phyloP scores from a whole-genome alignment of 352 stramenopile species.

The Globisporangium canariense region DNA sequence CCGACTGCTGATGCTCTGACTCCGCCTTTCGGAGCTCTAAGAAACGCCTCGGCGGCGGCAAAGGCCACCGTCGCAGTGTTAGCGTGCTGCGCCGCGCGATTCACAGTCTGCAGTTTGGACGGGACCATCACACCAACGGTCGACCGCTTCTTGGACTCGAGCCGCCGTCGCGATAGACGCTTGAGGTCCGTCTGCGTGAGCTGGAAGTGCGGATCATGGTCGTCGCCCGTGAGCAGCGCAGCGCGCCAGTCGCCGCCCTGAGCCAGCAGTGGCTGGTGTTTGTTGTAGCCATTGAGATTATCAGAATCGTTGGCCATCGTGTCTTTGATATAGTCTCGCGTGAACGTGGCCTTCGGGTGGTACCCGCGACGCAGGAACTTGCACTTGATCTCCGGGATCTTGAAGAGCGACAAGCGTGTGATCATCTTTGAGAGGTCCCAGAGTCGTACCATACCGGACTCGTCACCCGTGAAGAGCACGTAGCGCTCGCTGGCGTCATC shows the following conservation, averaged over 20 bases:
- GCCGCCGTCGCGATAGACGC: conserved; percentile 25
- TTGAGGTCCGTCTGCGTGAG: conserved; percentile 44
- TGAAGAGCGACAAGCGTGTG: conserved; percentile 38
- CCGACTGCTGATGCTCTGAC: conserved; percentile 9
- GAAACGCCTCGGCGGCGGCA: conserved; percentile 43
- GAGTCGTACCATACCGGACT: conserved; percentile 39
- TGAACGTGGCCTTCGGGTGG: conserved; percentile 58
- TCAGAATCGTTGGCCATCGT: conserved; percentile 3
- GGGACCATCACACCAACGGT: not conserved
- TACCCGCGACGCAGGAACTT: conserved; percentile 61
- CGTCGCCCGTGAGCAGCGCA: conserved; percentile 31
- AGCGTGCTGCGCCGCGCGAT: conserved; percentile 23
- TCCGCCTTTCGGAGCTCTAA: conserved; percentile 16
- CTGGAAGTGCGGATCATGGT: conserved; percentile 30
- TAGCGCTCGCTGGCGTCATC: conserved; percentile 42
- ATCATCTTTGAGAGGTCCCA: conserved; percentile 57
- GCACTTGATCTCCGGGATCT: conserved; percentile 60
- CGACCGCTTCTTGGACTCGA: conserved; percentile 29
- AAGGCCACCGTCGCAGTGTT: conserved; percentile 31
- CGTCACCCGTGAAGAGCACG: conserved; percentile 60
- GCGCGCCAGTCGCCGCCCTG: conserved; percentile 28
- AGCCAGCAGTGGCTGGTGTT: conserved; percentile 23
- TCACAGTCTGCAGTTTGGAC: not conserved
- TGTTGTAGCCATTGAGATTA: conserved; percentile 10
- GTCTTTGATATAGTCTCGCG: conserved; percentile 53